Evolutionary conservation across 495 filamentous ascomycete genomes (phyloP), one percentile per base, ranked within the genome.

Genomic region (Podospora comata): DNA sequence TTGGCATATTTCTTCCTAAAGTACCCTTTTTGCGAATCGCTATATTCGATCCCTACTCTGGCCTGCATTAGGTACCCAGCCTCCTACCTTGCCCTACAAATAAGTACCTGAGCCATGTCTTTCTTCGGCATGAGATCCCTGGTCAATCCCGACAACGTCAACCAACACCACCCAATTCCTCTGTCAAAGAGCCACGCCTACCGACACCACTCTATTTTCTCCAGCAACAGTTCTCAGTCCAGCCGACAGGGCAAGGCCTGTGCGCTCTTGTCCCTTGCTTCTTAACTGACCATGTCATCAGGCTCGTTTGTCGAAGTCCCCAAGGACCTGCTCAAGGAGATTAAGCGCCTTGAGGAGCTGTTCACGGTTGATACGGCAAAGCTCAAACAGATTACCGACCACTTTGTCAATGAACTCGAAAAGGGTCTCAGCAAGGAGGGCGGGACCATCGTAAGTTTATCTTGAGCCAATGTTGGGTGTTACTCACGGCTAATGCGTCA

Each of bases 371-470:
- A 91, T 71, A 84, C 81, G 2, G 80, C 85, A 16, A 96, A 91
- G 81, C 87, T 98, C 19, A 97, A 97, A 86, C 74, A 90, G 77
- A 91, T 99, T 70, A 93, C 94, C 39, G 83, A 88, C 61, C 93
- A 95, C 75, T 99, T 98, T 78, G 85, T 93, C 55, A 86, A 85
- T 62, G 95, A 99, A 83, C 88, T 99, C 65, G 86, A 88, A 67
- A 96, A 94, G 81, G 93, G 94, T 68, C 84, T 99, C 54, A 91
- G 85, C 62, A 88, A 91, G 65, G 90, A 96, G 78, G 95, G 95
- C 61, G 94, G 93, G 62, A 94, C 89, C 78, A 97, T 99, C 77
- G 93, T 97, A 80, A 84, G 92, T 83, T 60, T 67, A 15, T n/a
- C 44, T 11, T 15, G 34, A 3, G 26, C 54, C 39, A 48, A 48